phyloP scores from a whole-genome alignment of 2,329 filamentous ascomycete genomes.

The Didymella arachidicola region DNA sequence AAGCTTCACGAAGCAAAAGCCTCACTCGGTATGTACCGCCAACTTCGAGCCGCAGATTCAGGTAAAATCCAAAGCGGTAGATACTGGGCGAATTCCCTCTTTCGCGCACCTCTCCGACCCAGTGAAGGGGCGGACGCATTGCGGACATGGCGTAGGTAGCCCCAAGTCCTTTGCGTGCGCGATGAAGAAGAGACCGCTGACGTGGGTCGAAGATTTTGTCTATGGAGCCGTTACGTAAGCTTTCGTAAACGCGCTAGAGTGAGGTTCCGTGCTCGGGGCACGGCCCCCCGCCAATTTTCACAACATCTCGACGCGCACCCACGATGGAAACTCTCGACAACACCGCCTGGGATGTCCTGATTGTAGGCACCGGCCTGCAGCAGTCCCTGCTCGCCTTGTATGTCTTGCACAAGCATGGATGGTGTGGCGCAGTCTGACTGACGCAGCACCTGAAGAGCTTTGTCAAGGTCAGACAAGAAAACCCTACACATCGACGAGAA shows the following conservation, averaged over 20 bases:
- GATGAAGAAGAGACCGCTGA: conserved; percentile 28
- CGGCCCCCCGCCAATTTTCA: conserved; percentile 20
- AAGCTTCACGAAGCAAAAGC: neutral
- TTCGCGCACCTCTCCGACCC: conserved; percentile 51
- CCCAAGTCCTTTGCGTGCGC: conserved; percentile 48
- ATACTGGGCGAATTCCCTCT: conserved; percentile 59
- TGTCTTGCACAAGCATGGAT: conserved; percentile 31
- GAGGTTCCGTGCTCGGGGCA: neutral
- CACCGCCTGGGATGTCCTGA: conserved; percentile 61
- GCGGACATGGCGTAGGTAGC: conserved; percentile 45
- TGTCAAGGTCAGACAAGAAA: conserved; percentile 91
- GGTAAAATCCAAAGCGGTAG: conserved; percentile 60
- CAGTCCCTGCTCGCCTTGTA: conserved; percentile 64
- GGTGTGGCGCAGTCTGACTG: conserved; percentile 69
- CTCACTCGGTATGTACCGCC: conserved; percentile 53
- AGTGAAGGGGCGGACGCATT: conserved; percentile 55
- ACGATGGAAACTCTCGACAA: conserved; percentile 60
- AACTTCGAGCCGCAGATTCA: conserved; percentile 61
- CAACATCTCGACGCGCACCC: conserved; percentile 25
- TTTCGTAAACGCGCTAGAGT: conserved; percentile 28
- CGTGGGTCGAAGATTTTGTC: conserved; percentile 35
- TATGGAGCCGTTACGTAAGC: conserved; percentile 35
- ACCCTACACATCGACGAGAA: conserved; percentile 89
- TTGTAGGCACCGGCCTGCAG: conserved; percentile 61
- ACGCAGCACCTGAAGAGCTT: conserved; percentile 76